Evolutionary conservation across 2,329 filamentous ascomycete genomes (phyloP).

Genomic region (Scytalidium lignicola): DNA sequence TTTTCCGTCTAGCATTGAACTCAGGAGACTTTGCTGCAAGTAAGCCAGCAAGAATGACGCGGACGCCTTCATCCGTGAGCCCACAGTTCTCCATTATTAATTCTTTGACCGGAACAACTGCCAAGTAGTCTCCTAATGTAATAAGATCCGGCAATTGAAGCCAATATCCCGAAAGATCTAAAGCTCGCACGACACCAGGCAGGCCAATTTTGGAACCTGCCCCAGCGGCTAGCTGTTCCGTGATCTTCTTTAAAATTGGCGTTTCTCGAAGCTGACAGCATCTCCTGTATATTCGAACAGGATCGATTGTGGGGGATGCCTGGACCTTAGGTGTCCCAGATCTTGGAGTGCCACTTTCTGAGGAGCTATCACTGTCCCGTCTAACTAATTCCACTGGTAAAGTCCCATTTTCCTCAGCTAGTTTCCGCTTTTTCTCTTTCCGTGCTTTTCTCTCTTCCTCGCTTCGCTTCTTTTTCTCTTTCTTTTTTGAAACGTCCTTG

Average conservation of each 20-base stretch:
- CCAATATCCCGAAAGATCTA: constrained; percentile 81
- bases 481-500: constrained; percentile 60
- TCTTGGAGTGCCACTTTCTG: constrained; percentile 22
- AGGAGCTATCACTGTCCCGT: constrained; percentile 56
- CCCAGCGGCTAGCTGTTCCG: constrained; percentile 74
- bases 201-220: constrained; percentile 58
- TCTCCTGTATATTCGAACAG: constrained; percentile 84
- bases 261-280: constrained; percentile 94
- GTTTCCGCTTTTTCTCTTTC: constrained; percentile 79
- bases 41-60: constrained; percentile 81
- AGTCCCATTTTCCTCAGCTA: constrained; percentile 81
- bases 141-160: constrained; percentile 78
- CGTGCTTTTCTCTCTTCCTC: constrained; percentile 89
- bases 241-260: constrained; percentile 85
- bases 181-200: constrained; percentile 71
- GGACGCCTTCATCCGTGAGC: constrained; percentile 78
- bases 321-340: constrained; percentile 45
- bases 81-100: constrained; percentile 83
- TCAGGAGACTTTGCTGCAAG: constrained; percentile 70
- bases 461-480: constrained; percentile 93
- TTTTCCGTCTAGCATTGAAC: constrained; percentile 33
- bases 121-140: constrained; percentile 89
- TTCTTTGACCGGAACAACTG: constrained; percentile 85
- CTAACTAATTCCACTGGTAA: constrained; percentile 78
- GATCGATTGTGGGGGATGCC: constrained; percentile 78